Conservation (phyloP, 139 green algal genomes). For the Penium margaritaceum region DNA sequence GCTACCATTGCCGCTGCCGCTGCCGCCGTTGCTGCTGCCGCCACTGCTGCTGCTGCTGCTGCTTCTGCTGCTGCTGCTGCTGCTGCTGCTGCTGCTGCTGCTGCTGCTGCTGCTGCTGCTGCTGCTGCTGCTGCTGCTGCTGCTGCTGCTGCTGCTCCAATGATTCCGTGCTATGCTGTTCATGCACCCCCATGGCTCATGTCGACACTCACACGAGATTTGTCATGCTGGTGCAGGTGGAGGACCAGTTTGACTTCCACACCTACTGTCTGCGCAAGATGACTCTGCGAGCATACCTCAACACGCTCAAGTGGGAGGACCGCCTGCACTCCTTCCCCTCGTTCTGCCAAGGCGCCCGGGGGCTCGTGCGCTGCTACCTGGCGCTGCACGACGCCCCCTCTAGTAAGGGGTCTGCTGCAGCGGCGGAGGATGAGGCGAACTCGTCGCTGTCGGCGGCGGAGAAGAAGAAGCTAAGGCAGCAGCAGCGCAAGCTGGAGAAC, state of each 20-base stretch:
- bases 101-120: too few relatives aligned
- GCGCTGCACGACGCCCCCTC: constrained; percentile 32
- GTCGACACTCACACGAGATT: too few relatives aligned
- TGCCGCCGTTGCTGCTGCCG: too few relatives aligned
- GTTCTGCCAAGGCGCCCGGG: constrained; percentile 64
- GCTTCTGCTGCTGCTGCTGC: too few relatives aligned
- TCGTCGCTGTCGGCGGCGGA: constrained; percentile 27
- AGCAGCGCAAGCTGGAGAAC: constrained; percentile 52
- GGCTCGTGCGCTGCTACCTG: constrained; percentile 58
- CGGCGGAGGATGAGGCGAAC: constrained; percentile 38
- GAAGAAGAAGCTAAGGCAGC: constrained; percentile 41
- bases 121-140: too few relatives aligned
- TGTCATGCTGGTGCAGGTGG: too few relatives aligned
- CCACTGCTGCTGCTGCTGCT: too few relatives aligned
- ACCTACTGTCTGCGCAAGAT: constrained; percentile 92
- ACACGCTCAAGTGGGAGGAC: constrained; percentile 81
- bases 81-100: too few relatives aligned
- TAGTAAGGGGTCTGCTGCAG: neutral
- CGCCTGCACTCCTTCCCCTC: constrained; percentile 60
- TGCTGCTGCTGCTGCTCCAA: too few relatives aligned
- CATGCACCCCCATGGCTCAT: too few relatives aligned
- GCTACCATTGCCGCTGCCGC: too few relatives aligned
- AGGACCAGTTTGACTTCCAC: constrained; percentile 99
- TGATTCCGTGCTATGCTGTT: too few relatives aligned
- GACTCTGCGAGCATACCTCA: constrained; percentile 86